Evolutionary conservation across 768 basidiomycete genomes (phyloP).

Genomic region (Cantharellus cinnabarinus): DNA sequence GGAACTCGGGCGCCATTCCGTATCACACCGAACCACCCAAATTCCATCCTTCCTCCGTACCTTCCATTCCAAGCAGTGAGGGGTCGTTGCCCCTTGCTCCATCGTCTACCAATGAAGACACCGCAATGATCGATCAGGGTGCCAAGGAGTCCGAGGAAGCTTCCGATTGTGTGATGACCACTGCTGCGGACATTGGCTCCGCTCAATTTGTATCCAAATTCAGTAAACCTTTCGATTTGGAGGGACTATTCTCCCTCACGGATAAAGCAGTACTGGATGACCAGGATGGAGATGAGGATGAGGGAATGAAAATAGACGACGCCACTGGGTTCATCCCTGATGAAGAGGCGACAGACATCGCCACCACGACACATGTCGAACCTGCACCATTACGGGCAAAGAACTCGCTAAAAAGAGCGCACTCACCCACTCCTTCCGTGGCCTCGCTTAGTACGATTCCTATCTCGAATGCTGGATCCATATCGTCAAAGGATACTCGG

Average conservation of each 20-base stretch:
- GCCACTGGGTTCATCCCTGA: constrained; percentile 10
- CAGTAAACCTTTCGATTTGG: constrained; percentile 61
- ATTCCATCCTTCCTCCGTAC: constrained; percentile 58
- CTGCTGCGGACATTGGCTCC: constrained; percentile 57
- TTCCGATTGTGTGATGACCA: constrained; percentile 33
- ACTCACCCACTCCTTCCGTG: constrained; percentile 1
- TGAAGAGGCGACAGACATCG: background rate
- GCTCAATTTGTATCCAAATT: constrained; percentile 54
- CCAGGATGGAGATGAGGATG: constrained; percentile 21
- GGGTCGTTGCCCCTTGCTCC: background rate
- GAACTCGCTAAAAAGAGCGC: background rate
- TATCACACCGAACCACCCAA: constrained; percentile 67
- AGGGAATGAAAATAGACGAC: constrained; percentile 13
- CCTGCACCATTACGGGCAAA: background rate
- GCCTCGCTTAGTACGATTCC: background rate
- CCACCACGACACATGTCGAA: background rate
- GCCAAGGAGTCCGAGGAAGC: constrained; percentile 9
- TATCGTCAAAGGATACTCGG: background rate
- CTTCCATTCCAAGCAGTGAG: constrained; percentile 15
- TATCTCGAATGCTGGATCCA: background rate
- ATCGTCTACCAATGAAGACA: background rate
- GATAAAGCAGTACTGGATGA: constrained; percentile 50
- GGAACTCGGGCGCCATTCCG: constrained; percentile 92
- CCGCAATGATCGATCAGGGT: constrained; percentile 5
- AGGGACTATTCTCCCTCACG: constrained; percentile 58